Evolutionary conservation across 192 early-diverging fungal species (phyloP).

Genomic region (Mortierella antarctica): DNA sequence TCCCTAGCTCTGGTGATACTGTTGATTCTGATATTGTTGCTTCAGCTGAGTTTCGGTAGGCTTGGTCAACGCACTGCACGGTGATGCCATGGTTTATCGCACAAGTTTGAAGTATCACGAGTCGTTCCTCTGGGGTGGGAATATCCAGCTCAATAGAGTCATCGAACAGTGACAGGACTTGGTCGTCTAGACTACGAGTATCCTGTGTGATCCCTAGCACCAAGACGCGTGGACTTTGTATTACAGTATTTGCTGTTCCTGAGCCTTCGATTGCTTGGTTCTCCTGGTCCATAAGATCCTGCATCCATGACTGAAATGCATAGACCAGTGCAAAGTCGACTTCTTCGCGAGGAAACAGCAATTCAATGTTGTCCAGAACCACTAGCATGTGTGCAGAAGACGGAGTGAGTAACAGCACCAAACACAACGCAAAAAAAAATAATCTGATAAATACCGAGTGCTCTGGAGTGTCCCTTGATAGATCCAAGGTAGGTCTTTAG

Average conservation of each 20-base stretch:
- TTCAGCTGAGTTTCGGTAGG: not conserved
- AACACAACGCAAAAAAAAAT: no score
- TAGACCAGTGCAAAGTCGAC: constrained; percentile 26
- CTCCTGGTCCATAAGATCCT: constrained; percentile 12
- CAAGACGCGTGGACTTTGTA: not conserved
- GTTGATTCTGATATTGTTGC: not conserved
- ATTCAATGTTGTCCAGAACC: constrained; percentile 63
- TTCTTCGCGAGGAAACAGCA: constrained; percentile 58
- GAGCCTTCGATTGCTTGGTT: not conserved
- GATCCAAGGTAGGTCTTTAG: constrained; percentile 32
- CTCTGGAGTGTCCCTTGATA: constrained; percentile 3
- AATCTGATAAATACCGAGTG: no score
- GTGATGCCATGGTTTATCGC: constrained; percentile 11
- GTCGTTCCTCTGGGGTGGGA: constrained; percentile 62
- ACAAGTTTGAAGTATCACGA: constrained; percentile 49
- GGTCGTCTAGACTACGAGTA: constrained; percentile 20
- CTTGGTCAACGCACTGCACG: not conserved
- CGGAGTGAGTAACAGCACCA: not conserved
- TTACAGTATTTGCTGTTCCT: not conserved
- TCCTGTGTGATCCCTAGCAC: constrained; percentile 30
- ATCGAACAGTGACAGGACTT: constrained; percentile 35
- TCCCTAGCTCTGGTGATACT: not conserved
- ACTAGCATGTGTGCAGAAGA: constrained; percentile 23
- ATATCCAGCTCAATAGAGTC: constrained; percentile 62
- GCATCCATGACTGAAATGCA: constrained; percentile 29